phyloP scores from a whole-genome alignment of 371 early-diverging fungal species.

The Rhizopus stolonifer region DNA sequence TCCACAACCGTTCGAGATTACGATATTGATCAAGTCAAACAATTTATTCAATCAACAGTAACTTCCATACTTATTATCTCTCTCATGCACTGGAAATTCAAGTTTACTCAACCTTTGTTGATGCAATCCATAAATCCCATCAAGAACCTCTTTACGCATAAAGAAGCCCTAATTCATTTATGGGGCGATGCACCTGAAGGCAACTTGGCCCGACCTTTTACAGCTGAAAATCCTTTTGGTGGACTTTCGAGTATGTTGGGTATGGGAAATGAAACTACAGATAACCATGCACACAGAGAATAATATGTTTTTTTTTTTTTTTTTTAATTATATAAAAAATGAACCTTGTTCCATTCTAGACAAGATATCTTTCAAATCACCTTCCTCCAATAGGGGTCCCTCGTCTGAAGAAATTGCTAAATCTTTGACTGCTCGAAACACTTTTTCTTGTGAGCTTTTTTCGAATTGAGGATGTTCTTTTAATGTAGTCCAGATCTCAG shows the following conservation, averaged over 20 bases:
- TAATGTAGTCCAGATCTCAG: conserved; percentile 55
- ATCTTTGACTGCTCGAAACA: conserved; percentile 49
- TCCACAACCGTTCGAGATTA: conserved; percentile 80
- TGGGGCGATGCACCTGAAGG: conserved; percentile 82
- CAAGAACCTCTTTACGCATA: conserved; percentile 70
- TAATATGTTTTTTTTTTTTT: too few relatives aligned
- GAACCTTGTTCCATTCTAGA: conserved; percentile 24
- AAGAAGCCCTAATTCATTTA: conserved; percentile 77
- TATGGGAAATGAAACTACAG: conserved; percentile 11
- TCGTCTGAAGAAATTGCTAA: conserved; percentile 53
- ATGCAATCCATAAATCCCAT: conserved; percentile 85
- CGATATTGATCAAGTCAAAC: conserved; percentile 77
- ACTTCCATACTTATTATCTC: conserved; percentile 72
- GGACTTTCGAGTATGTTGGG: conserved; percentile 49
- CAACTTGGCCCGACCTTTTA: conserved; percentile 83
- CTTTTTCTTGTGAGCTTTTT: conserved; percentile 34
- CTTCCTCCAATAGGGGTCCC: conserved; percentile 52
- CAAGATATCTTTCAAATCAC: conserved; percentile 28
- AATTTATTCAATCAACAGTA: conserved; percentile 67
- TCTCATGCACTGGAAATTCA: conserved; percentile 86
- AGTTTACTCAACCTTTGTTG: conserved; percentile 86
- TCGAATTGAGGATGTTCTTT: conserved; percentile 51
- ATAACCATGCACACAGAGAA: conserved; percentile 16
- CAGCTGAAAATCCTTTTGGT: conserved; percentile 71
- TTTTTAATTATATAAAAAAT: conserved; percentile 1